These are phyloP conservation scores for Cladophialophora bantiana DNA, from an alignment of 2,329 filamentous ascomycete species.

Conservation along the genomic window DNA sequence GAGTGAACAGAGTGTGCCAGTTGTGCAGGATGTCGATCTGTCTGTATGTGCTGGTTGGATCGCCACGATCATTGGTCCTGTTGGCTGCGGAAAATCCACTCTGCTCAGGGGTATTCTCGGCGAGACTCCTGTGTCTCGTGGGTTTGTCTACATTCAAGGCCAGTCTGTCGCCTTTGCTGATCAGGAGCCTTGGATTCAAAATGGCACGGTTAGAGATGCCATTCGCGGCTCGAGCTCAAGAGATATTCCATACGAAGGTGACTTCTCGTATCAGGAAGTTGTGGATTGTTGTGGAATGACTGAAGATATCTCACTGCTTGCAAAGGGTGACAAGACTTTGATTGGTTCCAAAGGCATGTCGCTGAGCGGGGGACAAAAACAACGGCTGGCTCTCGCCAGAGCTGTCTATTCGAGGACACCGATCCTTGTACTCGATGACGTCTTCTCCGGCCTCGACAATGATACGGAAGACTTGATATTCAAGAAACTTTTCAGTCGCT, in stretches of 20 bases:
- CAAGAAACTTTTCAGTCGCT: conserved; percentile 53
- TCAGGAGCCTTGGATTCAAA: conserved; percentile 40
- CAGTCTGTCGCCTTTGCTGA: conserved; percentile 35
- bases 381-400: conserved; percentile 55
- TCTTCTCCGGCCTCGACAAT: conserved; percentile 60
- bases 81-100: conserved; percentile 41
- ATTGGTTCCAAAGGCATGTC: conserved; percentile 41
- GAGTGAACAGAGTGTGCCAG: conserved; percentile 51
- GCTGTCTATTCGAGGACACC: conserved; percentile 59
- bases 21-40: conserved; percentile 40
- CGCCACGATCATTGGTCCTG: conserved; percentile 42
- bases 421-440: conserved; percentile 59
- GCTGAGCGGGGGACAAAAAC: conserved; percentile 44
- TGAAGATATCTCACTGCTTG: conserved; percentile 39
- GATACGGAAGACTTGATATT: conserved; percentile 59
- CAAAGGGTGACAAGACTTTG: conserved; percentile 37
- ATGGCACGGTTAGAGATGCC: conserved; percentile 35
- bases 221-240: conserved; percentile 39
- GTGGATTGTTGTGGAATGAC: conserved; percentile 40
- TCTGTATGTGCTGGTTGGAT: conserved; percentile 29
- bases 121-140: conserved; percentile 32
- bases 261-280: conserved; percentile 42
- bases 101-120: conserved; percentile 38
- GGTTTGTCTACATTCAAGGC: conserved; percentile 32
- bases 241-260: conserved; percentile 28